Conservation (phyloP, 805 yeast species). For the Teunomyces funiuensis region DNA sequence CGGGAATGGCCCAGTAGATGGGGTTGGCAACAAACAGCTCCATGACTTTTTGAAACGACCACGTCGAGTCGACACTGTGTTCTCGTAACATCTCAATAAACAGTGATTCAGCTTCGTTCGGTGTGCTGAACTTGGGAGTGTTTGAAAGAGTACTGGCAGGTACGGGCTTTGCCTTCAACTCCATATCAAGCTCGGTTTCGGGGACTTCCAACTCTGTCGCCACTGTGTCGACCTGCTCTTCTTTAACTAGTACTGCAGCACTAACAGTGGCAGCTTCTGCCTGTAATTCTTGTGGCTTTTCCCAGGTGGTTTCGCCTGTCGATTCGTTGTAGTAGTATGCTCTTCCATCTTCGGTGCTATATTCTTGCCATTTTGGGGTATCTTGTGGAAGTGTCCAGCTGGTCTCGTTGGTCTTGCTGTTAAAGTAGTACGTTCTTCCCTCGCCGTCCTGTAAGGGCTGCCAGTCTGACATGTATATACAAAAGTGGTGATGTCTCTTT, state of each 20-base stretch:
- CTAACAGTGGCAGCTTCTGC: conserved; percentile 7
- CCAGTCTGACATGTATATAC: conserved; percentile 57
- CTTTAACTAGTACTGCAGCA: conserved; percentile 6
- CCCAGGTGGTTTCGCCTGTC: conserved; percentile 78
- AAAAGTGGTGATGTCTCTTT: background rate
- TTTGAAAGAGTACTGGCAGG: conserved; percentile 23
- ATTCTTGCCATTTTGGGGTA: conserved; percentile 38
- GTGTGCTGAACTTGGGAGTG: conserved; percentile 18
- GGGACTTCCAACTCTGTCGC: conserved; percentile 5
- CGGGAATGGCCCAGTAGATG: conserved; percentile 65
- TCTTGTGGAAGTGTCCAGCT: conserved; percentile 78
- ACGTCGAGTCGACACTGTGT: conserved; percentile 62
- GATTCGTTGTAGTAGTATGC: conserved; percentile 66
- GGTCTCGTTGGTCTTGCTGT: conserved; percentile 62
- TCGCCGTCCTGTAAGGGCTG: conserved; percentile 59
- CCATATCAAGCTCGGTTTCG: conserved; percentile 17
- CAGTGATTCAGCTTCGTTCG: conserved; percentile 39
- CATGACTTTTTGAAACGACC: conserved; percentile 73
- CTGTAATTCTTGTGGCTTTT: conserved; percentile 56
- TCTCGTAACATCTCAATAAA: conserved; percentile 56
- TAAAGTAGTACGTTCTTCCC: conserved; percentile 72
- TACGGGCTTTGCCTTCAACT: conserved; percentile 22
- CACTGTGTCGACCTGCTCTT: conserved; percentile 1
- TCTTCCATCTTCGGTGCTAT: conserved; percentile 53
- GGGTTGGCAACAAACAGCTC: conserved; percentile 55